Base-by-base conservation (phyloP, 2,329 filamentous ascomycete species). In the Helicocarpus griseus region DNA sequence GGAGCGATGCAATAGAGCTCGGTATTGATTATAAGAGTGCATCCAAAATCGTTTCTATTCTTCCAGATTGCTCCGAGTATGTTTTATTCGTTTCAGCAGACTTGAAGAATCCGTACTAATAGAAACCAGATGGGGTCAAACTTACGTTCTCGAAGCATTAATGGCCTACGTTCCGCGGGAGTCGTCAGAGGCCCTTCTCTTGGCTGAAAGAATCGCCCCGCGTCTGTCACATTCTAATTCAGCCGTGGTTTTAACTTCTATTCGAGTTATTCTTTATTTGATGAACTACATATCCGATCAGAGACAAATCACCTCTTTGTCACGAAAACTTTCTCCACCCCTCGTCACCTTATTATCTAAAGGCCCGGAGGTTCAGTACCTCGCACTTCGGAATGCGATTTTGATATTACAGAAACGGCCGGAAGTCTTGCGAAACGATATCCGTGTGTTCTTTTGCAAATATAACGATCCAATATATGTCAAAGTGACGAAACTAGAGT, bases 401-500 rank as follows among this genome's bases (percentile, higher is more conserved):
- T 77, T 98, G 13, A 98, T 98, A 59, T 75, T 98, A 49, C 93
- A 98, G 68, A 80, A 91, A 61, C 80, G 91, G 51, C 93, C 93
- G 0, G 93, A 97, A 63, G 91, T 98, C 7, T 72, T 98, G 50
- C 82, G 89, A 57, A 97, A 96, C 69, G 93, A 98, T 68, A 97
- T 98, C 56, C 83, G 93, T 44, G 93, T 98, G 29, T 98, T 98
- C 73, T 98, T 98, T 72, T 98, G 93, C 82, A 98, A 98, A 77
- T 98, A 98, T 72, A 98, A 98, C 68, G 93, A 98, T 65, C 93
- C 93, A 0, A 98, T 98, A 57, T 98, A 97, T 67, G 93, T 98
- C 72, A 98, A 98, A 70, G 93, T 98, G 48, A 98, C 93, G 14
- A 98, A 98, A 71, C 78, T 98, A 47, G 93, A 98, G 71, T 80